These are phyloP conservation scores for Geotrichum fermentans DNA, from an alignment of 1,139 yeast genomes.

Conservation along the genomic window DNA sequence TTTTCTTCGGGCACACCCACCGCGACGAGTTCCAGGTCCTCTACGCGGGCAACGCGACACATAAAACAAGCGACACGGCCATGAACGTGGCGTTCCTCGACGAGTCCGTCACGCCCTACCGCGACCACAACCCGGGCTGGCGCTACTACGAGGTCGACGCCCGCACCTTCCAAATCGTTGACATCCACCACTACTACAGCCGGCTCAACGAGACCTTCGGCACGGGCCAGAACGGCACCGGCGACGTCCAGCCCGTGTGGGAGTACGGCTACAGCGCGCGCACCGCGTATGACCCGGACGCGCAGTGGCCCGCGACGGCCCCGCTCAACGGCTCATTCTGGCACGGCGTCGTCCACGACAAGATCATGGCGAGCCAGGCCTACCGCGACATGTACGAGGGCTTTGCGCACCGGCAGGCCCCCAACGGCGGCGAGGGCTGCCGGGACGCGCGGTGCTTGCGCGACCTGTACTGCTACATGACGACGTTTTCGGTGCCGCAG, in stretches of 20 bases:
- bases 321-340: conserved; percentile 29
- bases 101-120: conserved; percentile 50
- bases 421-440: conserved; percentile 11
- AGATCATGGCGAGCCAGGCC: conserved; percentile 1
- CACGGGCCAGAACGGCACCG: conserved; percentile 16
- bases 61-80: conserved; percentile 44
- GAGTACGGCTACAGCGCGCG: conserved; percentile 27
- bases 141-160: conserved; percentile 65
- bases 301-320: conserved; percentile 24
- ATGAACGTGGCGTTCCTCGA: conserved; percentile 53
- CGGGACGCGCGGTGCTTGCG: conserved; percentile 3
- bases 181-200: conserved; percentile 51
- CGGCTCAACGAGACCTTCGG: conserved; percentile 42
- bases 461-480: conserved; percentile 18
- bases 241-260: conserved; percentile 21
- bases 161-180: conserved; percentile 55
- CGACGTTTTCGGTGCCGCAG: conserved; percentile 21
- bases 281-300: conserved; percentile 22
- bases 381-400: conserved; percentile 11
- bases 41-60: conserved; percentile 41
- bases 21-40: conserved; percentile 59
- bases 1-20: conserved; percentile 71
- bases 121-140: conserved; percentile 64
- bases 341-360: conserved; percentile 25
- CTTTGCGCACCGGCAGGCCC: conserved; percentile 12